Base-by-base conservation (phyloP, 2,329 filamentous ascomycete species). In the Colletotrichum cuscutae region DNA sequence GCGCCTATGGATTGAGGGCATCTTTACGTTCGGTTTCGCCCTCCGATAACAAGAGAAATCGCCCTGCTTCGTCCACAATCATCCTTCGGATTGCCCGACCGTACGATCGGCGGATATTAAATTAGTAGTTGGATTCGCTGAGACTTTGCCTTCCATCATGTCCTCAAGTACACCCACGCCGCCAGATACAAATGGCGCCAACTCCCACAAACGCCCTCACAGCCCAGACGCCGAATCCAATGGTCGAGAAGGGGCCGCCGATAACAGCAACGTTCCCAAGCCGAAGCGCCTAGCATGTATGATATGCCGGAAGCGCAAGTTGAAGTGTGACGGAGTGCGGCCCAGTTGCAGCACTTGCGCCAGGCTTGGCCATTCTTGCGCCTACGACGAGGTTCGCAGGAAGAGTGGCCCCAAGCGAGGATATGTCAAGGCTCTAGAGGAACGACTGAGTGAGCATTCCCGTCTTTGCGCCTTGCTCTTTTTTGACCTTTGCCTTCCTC, bases 261-360 rank as follows among this genome's bases (percentile, higher is more conserved):
- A 89, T 76, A 91, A 91, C 75, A 82, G 85, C 61, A 87, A 82
- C 77, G 87, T 94, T 26, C 92, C 93, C 62, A 94, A 94, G 78
- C 92, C 92, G n/a, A 98, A 98, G 87, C 91, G 96, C 77, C 93
- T 98, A 78, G 97, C 97, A 49, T 99, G 97, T 82, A 94, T 98
- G 80, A 92, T 98, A 75, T 99, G 97, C 81, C 89, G 96, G 78
- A 97, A 95, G 84, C 90, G 96, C 80, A 98, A 98, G 84, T 86
- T 98, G 76, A 93, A 93, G 83, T 98, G 95, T 82, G 95, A 98
- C 81, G 95, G 95, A 49, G 86, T 89, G 65, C 92, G 93, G 75
- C 95, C 95, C 26, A 94, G 93, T 77, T 98, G 95, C 81, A 95
- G 93, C 78, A 98, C 95, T 30, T 98, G 95, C 82, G 91, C 93